phyloP scores from a whole-genome alignment of 352 stramenopile genomes.

The Plasmopara viticola region DNA sequence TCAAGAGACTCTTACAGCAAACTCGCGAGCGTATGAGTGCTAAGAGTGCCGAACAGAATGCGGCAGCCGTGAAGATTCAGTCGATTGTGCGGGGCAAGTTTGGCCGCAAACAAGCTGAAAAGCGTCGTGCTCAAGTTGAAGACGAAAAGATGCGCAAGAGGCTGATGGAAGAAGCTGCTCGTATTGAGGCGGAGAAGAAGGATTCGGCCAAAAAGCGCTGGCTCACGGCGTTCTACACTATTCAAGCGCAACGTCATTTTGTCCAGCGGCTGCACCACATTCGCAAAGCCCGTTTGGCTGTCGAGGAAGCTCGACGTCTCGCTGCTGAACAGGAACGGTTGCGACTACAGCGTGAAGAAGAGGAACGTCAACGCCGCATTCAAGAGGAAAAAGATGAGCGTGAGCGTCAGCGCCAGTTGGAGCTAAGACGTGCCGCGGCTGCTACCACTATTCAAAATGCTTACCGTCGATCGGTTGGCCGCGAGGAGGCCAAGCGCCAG shows the following conservation, averaged over 20 bases:
- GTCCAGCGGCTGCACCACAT: conserved; percentile 75
- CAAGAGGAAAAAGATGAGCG: conserved; percentile 57
- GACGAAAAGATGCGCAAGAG: conserved; percentile 78
- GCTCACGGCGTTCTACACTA: conserved; percentile 54
- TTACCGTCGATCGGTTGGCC: conserved; percentile 55
- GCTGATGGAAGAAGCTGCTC: conserved; percentile 64
- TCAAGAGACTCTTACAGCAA: conserved; percentile 52
- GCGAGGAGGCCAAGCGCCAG: conserved; percentile 68
- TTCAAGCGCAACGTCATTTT: conserved; percentile 78
- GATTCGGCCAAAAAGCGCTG: conserved; percentile 78
- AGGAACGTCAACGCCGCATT: conserved; percentile 53
- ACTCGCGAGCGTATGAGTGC: conserved; percentile 42
- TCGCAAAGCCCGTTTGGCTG: conserved; percentile 67
- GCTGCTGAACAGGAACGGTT: conserved; percentile 64
- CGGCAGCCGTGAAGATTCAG: conserved; percentile 67
- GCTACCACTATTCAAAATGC: conserved; percentile 63
- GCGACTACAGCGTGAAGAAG: conserved; percentile 56
- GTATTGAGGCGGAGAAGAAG: conserved; percentile 54
- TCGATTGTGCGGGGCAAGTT: conserved; percentile 79
- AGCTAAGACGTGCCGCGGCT: conserved; percentile 45
- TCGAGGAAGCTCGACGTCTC: conserved; percentile 69
- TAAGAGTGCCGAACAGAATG: conserved; percentile 37
- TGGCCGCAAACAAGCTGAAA: conserved; percentile 63
- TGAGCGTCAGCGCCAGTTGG: conserved; percentile 53
- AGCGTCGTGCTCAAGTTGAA: conserved; percentile 53